Evolutionary conservation across 352 stramenopile genomes (phyloP).

Genomic region (Globisporangium nodosum): DNA sequence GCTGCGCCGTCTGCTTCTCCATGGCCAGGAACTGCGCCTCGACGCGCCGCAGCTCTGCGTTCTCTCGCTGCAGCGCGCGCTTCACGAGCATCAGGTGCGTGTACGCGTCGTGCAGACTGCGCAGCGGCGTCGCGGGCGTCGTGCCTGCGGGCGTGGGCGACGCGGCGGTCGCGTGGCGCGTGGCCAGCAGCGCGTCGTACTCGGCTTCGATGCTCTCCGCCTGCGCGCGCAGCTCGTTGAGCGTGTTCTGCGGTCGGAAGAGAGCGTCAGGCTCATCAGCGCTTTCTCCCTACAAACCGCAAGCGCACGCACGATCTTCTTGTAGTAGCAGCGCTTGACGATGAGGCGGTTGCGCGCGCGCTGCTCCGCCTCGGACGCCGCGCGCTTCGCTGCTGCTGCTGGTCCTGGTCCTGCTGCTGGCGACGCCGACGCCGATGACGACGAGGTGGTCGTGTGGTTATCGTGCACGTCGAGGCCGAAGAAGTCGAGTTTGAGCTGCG

Average conservation of each 20-base stretch:
- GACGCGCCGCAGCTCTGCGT: conserved; percentile 41
- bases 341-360: conserved; percentile 65
- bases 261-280: background rate
- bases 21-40: conserved; percentile 36
- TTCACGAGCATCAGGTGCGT: conserved; percentile 45
- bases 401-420: conserved; percentile 6
- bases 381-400: conserved; percentile 2
- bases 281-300: too few relatives aligned
- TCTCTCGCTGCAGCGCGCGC: conserved; percentile 45
- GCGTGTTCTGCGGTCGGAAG: conserved; percentile 32
- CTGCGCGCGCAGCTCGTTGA: conserved; percentile 48
- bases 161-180: conserved; percentile 24
- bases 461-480: conserved; percentile 14
- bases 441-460: too few relatives aligned
- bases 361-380: conserved; percentile 36
- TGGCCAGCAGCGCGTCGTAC: conserved; percentile 24
- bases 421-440: too few relatives aligned
- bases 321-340: conserved; percentile 76
- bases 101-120: conserved; percentile 29
- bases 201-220: conserved; percentile 31
- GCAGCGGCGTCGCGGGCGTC: background rate
- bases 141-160: conserved; percentile 12
- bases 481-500: conserved; percentile 18
- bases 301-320: conserved; percentile 62
- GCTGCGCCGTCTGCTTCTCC: conserved; percentile 39